Evolutionary conservation across 2,329 filamentous ascomycete genomes (phyloP).

Genomic region (Claviceps africana): DNA sequence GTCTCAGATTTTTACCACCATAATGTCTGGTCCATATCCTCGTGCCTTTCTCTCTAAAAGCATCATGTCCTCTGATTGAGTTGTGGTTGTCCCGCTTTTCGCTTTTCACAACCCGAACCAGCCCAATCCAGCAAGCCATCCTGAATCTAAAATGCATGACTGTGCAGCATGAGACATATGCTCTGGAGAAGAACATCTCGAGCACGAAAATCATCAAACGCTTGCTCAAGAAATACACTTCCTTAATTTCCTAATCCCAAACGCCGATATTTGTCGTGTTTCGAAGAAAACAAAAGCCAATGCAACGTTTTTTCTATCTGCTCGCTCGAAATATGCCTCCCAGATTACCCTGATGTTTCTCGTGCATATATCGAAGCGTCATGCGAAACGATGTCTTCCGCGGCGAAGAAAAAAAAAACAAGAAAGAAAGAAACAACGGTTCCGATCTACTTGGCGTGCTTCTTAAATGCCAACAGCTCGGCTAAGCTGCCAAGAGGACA

Average conservation of each 20-base stretch:
- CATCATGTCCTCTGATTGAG: background rate
- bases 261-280: conserved; percentile 4
- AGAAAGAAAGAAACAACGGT: background rate
- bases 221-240: conserved; percentile 1
- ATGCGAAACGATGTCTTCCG: background rate
- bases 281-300: background rate
- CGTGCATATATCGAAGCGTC: background rate
- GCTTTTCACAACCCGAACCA: background rate
- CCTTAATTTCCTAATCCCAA: conserved; percentile 4
- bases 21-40: background rate
- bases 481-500: conserved; percentile 72
- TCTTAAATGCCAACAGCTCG: conserved; percentile 79
- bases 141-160: background rate
- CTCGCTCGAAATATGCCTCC: conserved; percentile 1
- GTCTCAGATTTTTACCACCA: background rate
- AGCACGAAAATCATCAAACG: conserved; percentile 2
- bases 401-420: background rate
- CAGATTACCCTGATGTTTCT: background rate
- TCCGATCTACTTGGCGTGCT: conserved; percentile 44
- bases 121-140: background rate
- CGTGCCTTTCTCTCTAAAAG: background rate
- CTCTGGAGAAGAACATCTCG: background rate
- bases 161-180: background rate
- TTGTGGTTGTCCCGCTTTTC: background rate
- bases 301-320: conserved; percentile 7